Conservation (phyloP, 2,329 filamentous ascomycete species). For the Apiospora sp. region DNA sequence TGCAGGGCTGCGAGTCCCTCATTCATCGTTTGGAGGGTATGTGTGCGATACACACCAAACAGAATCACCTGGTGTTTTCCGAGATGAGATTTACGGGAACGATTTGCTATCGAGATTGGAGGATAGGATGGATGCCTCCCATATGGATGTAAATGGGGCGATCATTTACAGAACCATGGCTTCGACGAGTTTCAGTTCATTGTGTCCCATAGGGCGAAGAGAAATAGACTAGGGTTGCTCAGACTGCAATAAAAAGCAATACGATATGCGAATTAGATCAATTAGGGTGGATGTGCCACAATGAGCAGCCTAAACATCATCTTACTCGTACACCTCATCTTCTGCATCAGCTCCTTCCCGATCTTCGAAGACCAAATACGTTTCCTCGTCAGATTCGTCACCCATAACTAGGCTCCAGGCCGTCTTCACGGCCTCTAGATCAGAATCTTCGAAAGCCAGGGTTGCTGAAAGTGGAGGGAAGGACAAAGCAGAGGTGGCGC, state of each 20-base stretch:
- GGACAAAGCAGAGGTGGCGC: constrained; percentile 52
- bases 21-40: neutral
- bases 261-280: neutral
- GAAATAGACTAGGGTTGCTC: neutral
- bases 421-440: constrained; percentile 70
- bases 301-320: neutral
- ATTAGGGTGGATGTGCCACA: neutral
- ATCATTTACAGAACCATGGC: constrained; percentile 12
- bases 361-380: constrained; percentile 83
- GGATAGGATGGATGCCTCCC: constrained; percentile 9
- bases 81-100: neutral
- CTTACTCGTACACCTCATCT: constrained; percentile 60
- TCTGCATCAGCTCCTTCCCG: constrained; percentile 68
- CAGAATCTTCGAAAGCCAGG: constrained; percentile 76
- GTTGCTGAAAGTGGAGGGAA: constrained; percentile 69
- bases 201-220: neutral
- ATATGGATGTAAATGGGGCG: neutral
- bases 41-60: neutral
- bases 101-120: neutral
- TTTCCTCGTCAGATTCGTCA: constrained; percentile 53
- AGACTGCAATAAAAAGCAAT: neutral
- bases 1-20: neutral
- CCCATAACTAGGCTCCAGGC: constrained; percentile 74
- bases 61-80: neutral
- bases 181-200: neutral